These are phyloP conservation scores for Lentinus polychrous DNA, from an alignment of 1,284 basidiomycete genomes.

Conservation along the genomic window DNA sequence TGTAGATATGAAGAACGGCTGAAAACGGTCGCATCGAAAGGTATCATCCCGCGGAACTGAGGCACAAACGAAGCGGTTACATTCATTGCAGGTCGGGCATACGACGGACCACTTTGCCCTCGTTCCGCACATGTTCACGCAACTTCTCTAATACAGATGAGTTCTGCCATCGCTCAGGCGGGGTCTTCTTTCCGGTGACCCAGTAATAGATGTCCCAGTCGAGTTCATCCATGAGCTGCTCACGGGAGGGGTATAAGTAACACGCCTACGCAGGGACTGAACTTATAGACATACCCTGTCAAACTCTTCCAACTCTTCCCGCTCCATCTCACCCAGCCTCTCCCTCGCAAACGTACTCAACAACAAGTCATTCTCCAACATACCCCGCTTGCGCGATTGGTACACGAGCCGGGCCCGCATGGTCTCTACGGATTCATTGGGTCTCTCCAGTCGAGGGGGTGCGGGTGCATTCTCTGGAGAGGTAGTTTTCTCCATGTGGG, in stretches of 20 bases:
- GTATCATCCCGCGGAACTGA: too few relatives aligned
- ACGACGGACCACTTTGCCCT: slow-evolving; percentile 81
- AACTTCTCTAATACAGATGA: slow-evolving; percentile 70
- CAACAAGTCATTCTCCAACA: slow-evolving; percentile 89
- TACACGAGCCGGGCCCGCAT: slow-evolving; percentile 86
- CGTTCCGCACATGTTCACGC: slow-evolving; percentile 82
- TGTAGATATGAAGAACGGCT: too few relatives aligned
- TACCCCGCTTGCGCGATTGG: slow-evolving; percentile 92
- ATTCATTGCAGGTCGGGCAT: slow-evolving; percentile 72
- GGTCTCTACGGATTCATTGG: slow-evolving; percentile 58
- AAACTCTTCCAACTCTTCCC: slow-evolving; percentile 80
- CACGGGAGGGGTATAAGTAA: slow-evolving; percentile 7
- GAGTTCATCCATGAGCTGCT: slow-evolving; percentile 86
- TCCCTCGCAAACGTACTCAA: slow-evolving; percentile 91
- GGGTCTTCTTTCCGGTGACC: slow-evolving; percentile 74
- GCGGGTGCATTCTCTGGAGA: slow-evolving; percentile 39
- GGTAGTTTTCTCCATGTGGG: slow-evolving; percentile 55
- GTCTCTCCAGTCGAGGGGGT: slow-evolving; percentile 51
- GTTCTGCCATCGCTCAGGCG: slow-evolving; percentile 77
- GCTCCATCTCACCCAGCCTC: slow-evolving; percentile 59
- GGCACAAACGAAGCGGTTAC: too few relatives aligned
- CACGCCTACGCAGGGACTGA: neutral
- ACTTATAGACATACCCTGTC: slow-evolving; percentile 64
- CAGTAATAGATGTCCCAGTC: slow-evolving; percentile 99
- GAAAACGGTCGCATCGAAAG: too few relatives aligned